Percentiles rank a stretch among this genome's conserved stretches.
Evolutionary conservation across 1,284 basidiomycete species (phyloP).

Genomic region (Pholiota adiposa): DNA sequence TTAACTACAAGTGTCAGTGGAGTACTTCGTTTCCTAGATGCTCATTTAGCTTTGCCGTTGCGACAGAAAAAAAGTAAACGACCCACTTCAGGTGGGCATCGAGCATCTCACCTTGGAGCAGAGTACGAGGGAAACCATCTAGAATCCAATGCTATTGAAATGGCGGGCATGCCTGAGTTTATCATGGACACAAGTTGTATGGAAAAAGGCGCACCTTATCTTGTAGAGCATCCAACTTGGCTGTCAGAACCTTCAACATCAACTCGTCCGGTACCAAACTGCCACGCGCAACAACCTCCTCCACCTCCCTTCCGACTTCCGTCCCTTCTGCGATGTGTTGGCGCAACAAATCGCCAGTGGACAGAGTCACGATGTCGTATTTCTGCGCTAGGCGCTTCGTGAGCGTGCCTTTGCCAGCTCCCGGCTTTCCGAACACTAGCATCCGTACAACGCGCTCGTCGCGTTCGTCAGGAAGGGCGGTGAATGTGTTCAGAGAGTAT

Average conservation of each 20-base stretch:
- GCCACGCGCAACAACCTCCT: conserved; percentile 77
- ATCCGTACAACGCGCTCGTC: conserved; percentile 61
- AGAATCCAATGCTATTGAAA: conserved; percentile 82
- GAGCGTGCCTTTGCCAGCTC: conserved; percentile 81
- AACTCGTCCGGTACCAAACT: conserved; percentile 79
- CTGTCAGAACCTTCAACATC: conserved; percentile 75
- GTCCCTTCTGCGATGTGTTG: conserved; percentile 80
- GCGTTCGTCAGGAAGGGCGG: conserved; percentile 34
- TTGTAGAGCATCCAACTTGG: conserved; percentile 68
- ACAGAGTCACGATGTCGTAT: conserved; percentile 76
- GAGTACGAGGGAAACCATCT: conserved; percentile 95
- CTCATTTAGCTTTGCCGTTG: conserved; percentile 2
- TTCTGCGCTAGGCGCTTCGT: conserved; percentile 73
- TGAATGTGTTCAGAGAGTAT: conserved; percentile 51
- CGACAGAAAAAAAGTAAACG: conserved; percentile 7
- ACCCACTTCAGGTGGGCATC: conserved; percentile 73
- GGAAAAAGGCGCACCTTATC: conserved; percentile 54
- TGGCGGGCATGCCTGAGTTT: neutral
- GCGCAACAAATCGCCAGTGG: conserved; percentile 81
- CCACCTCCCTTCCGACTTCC: conserved; percentile 71
- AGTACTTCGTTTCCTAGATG: conserved; percentile 52
- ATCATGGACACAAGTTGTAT: neutral
- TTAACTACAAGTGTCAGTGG: conserved; percentile 89
- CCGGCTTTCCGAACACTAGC: conserved; percentile 85
- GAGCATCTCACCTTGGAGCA: conserved; percentile 87